A percentile compares a stretch with the other conserved stretches of the same genome.
Conservation (phyloP, 345 rosid genomes). For the Syzygium aromaticum region DNA sequence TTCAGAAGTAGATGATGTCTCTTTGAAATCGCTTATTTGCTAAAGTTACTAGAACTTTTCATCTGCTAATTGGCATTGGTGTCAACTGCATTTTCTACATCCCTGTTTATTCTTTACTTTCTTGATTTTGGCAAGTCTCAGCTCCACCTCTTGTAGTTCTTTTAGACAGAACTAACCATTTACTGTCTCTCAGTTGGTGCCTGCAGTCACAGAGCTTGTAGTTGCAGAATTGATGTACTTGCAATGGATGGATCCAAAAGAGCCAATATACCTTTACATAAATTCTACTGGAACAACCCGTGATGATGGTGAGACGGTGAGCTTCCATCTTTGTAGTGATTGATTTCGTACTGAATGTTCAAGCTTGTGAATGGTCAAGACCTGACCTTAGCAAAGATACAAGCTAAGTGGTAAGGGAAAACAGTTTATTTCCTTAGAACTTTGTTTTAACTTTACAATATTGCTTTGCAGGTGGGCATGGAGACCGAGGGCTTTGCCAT, state of each 20-base stretch:
- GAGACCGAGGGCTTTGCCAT: conserved; percentile 93
- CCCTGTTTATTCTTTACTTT: background rate
- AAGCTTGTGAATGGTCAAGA: background rate
- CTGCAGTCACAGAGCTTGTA: conserved; percentile 77
- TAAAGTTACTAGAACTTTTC: background rate
- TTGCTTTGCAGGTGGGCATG: conserved; percentile 56
- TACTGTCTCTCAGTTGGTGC: conserved; percentile 58
- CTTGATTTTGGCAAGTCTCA: background rate
- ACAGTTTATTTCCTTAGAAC: background rate
- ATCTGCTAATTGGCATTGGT: background rate
- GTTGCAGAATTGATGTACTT: conserved; percentile 76
- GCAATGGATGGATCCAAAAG: conserved; percentile 67
- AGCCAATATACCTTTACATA: conserved; percentile 67
- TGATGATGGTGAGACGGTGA: conserved; percentile 86
- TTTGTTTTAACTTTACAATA: background rate
- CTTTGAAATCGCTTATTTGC: background rate
- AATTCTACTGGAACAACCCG: conserved; percentile 90
- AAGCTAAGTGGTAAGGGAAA: background rate
- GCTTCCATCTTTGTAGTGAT: conserved; percentile 1
- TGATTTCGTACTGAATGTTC: background rate
- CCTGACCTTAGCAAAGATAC: background rate
- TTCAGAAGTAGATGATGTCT: background rate
- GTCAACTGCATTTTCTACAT: background rate
- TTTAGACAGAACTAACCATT: background rate
- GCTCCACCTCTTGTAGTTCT: background rate